Evolutionary conservation across 176 grass and related monocot species (phyloP), one percentile per base, ranked within the genome.

Genomic region (Oryza glaberrima): DNA sequence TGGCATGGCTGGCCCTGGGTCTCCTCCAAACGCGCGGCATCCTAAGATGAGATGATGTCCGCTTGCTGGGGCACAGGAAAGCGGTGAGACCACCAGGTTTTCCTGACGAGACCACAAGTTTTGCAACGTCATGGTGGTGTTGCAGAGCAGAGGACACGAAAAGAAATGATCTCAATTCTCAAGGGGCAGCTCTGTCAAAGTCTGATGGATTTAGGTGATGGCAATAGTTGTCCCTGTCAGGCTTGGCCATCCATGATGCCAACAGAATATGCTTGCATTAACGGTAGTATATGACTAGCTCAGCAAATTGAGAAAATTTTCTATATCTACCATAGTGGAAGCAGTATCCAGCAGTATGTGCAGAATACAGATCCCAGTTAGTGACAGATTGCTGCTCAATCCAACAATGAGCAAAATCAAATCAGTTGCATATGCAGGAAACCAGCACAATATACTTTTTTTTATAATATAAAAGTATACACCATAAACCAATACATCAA

Each of bases 221-320:
- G 36, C 72, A 76, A 75, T 25, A 69, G 70, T 45, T 81, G 45
- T 16, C 40, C 7, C 19, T 20, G 49, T 79, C 84, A 66, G 69
- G 43, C 6, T 73, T 64, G 3, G 20, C 70, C 67, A 11, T 10
- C 44, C 69, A 80, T 54, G 9, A 68, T 69, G 47, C 63, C 10
- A 45, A 75, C 46, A 69, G 77, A 63, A 63, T 63, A 61, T 61
- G 58, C 58, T 61, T 22, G 20, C 58, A 61, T 22, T 22, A 61
- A 61, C 20, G 58, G 58, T 61, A 41, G 58, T 61, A 41, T 22
- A 63, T 63, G 19, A 20, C 5, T 16, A 56, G 5, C 52, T 56
- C 52, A 19, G 52, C 52, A 19, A 54, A 56, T 56, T 4, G 52
- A 58, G 52, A 6, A 7, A 8, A 20, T 58, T 20, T 52, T 52